phyloP scores from a whole-genome alignment of 176 grass and related monocot genomes.

The Zoysia japonica region DNA sequence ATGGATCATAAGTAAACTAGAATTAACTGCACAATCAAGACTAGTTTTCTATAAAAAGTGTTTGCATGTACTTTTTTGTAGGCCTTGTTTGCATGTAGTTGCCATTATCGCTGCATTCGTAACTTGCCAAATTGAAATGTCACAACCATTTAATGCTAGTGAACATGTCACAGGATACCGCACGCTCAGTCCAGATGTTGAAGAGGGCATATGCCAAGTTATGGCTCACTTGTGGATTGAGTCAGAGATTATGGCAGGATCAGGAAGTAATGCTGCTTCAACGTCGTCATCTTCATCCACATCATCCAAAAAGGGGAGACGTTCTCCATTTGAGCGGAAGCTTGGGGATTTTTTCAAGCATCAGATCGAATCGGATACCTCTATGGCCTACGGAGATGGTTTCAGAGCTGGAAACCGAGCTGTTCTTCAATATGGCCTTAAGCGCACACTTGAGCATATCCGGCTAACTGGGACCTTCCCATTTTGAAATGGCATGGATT shows the following conservation, averaged over 20 bases:
- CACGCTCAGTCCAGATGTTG: slow-evolving; percentile 65
- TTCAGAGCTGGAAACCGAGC: slow-evolving; percentile 70
- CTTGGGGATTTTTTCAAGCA: slow-evolving; percentile 82
- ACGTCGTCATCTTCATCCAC: slow-evolving; percentile 58
- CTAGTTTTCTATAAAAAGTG: slow-evolving; percentile 18
- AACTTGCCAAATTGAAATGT: not conserved
- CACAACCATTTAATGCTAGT: slow-evolving; percentile 19
- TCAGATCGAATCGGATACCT: slow-evolving; percentile 78
- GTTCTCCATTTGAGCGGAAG: slow-evolving; percentile 69
- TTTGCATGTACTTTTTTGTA: too few relatives aligned
- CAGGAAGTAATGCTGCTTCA: slow-evolving; percentile 46
- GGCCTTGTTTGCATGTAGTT: slow-evolving; percentile 7
- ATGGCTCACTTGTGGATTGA: slow-evolving; percentile 88
- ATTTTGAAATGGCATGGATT: slow-evolving; percentile 34
- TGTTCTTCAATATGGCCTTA: slow-evolving; percentile 67
- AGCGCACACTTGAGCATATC: slow-evolving; percentile 80
- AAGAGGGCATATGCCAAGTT: slow-evolving; percentile 90
- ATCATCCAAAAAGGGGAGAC: slow-evolving; percentile 54
- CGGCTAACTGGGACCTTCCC: slow-evolving; percentile 68
- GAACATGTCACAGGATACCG: slow-evolving; percentile 57
- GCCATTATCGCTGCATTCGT: not conserved
- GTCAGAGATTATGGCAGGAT: slow-evolving; percentile 67
- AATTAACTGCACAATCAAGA: not conserved
- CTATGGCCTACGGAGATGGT: slow-evolving; percentile 70
- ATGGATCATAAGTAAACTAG: not conserved